Conservation (phyloP, 495 filamentous ascomycete genomes). For the Aspergillus ostianus region DNA sequence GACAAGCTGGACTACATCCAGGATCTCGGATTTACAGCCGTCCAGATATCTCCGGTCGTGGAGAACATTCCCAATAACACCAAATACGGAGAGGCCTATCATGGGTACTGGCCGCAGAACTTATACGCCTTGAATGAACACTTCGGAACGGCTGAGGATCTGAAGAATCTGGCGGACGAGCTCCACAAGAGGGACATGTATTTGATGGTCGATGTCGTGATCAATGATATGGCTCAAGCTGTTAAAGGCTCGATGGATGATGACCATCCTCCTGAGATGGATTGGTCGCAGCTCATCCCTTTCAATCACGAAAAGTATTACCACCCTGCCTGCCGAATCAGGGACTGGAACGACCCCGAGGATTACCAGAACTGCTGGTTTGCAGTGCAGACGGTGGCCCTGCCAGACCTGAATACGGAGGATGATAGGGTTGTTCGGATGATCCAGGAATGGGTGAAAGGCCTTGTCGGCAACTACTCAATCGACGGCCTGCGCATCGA, state of each 20-base stretch:
- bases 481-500: conserved; percentile 73
- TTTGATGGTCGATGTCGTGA: conserved; percentile 68
- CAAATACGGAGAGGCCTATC: conserved; percentile 45
- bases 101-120: conserved; percentile 30
- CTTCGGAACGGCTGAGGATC: conserved; percentile 25
- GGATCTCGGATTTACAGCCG: conserved; percentile 67
- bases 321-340: conserved; percentile 60
- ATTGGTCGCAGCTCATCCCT: conserved; percentile 56
- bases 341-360: conserved; percentile 21
- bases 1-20: conserved; percentile 52
- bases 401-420: conserved; percentile 64
- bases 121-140: conserved; percentile 26
- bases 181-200: conserved; percentile 40
- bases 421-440: conserved; percentile 47
- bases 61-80: conserved; percentile 51
- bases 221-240: conserved; percentile 64
- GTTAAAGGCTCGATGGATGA: conserved; percentile 25
- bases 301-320: conserved; percentile 60
- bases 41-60: conserved; percentile 72
- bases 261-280: conserved; percentile 33
- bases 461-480: conserved; percentile 58
- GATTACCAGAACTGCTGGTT: conserved; percentile 52
- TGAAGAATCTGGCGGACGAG: conserved; percentile 21
- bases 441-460: conserved; percentile 58
- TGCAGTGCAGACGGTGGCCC: conserved; percentile 52